These are phyloP conservation scores for Hypoxylon crocopeplum DNA, from an alignment of 495 filamentous ascomycete species.

Conservation along the genomic window DNA sequence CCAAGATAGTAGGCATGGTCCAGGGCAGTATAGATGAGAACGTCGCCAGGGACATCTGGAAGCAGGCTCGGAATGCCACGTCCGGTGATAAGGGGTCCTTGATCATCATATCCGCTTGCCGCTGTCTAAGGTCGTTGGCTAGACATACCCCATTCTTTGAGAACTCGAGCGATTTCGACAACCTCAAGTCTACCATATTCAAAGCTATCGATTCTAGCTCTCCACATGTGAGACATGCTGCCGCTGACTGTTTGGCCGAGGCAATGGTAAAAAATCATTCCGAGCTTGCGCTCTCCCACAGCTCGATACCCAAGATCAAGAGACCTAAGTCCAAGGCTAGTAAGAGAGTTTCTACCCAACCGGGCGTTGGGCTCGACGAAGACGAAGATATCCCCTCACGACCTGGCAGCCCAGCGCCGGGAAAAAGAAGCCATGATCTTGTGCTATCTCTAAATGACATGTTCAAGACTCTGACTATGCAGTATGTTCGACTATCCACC, in stretches of 20 bases:
- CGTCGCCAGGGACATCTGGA: slow-evolving; percentile 91
- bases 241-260: slow-evolving; percentile 83
- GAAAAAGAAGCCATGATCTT: slow-evolving; percentile 72
- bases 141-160: slow-evolving; percentile 80
- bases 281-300: slow-evolving; percentile 60
- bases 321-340: slow-evolving; percentile 74
- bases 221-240: slow-evolving; percentile 77
- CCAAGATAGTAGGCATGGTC: slow-evolving; percentile 76
- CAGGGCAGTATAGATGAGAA: slow-evolving; percentile 80
- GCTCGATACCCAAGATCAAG: slow-evolving; percentile 67
- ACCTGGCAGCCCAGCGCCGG: slow-evolving; percentile 73
- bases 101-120: slow-evolving; percentile 80
- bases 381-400: slow-evolving; percentile 80
- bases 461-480: slow-evolving; percentile 77
- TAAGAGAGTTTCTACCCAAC: slow-evolving; percentile 69
- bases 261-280: slow-evolving; percentile 82
- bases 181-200: slow-evolving; percentile 76
- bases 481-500: slow-evolving; percentile 82
- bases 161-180: slow-evolving; percentile 91
- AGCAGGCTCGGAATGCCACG: slow-evolving; percentile 79
- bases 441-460: slow-evolving; percentile 80
- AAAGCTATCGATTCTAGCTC: slow-evolving; percentile 84
- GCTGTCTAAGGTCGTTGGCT: slow-evolving; percentile 77
- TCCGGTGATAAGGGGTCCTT: slow-evolving; percentile 81
- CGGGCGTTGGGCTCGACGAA: slow-evolving; percentile 61